Base-by-base conservation (phyloP, 805 yeast genomes). In the Candida glaebosa region DNA sequence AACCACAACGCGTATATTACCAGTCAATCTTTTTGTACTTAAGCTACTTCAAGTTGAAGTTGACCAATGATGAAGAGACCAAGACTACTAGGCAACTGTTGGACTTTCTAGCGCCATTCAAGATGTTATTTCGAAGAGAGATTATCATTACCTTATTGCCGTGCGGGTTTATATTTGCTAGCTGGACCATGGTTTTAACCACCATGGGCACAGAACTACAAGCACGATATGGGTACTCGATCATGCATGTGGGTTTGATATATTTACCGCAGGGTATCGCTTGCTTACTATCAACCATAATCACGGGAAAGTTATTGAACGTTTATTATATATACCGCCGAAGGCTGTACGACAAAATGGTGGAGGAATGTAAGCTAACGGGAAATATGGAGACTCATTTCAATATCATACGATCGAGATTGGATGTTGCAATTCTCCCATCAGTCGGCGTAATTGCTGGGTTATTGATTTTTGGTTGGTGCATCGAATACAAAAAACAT, bases 241-340 rank as follows among this genome's bases (percentile, higher is more conserved):
- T 81, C 1, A 62, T 78, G 34, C 69, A 78, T 35, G 77, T 86
- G 31, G 96, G 96, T 3, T 60, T 79, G 14, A 78, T 87, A 41
- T 88, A 81, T 53, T 66, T 88, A 32, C 84, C 95, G 3, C 79
- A 83, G 16, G 96, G 96, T 12, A 49, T 77, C 0, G 84, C 83
- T 8, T 77, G 87, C 3, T 57, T 85, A 12, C 31, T 69, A 0
- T 87, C 91, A 18, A 76, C 90, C 0, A 46, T 87, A 0, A 26
- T 56, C 0, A 61, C 80, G 3, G 96, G 96, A 1, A 65, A 69
- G 47, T 32, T 78, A 3, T 54, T 85, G 50, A 82, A 85, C 51
- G 58, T 61, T 57, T 59, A 67, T 43, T 84, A 82, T 54, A 58
- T 59, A 14, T 55, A 52, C 15, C 49, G 59, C 12, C 62, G 57